phyloP scores from a whole-genome alignment of 495 filamentous ascomycete species.

The Penicillium coffeae region DNA sequence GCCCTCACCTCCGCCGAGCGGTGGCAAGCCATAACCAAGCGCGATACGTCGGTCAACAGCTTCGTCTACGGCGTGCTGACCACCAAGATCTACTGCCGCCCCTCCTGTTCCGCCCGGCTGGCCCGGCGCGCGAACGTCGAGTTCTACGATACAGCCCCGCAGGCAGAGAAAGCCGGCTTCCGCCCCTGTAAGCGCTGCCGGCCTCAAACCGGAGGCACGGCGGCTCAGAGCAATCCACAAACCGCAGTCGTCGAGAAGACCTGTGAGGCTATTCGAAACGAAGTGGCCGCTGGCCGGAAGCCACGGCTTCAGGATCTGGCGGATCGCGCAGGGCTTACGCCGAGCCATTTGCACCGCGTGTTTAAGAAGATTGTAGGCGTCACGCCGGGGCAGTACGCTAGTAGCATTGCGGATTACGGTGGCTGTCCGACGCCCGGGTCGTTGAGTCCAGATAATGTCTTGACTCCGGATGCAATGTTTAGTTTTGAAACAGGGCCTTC shows the following conservation, averaged over 20 bases:
- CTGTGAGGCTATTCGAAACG: constrained; percentile 31
- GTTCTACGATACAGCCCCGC: constrained; percentile 53
- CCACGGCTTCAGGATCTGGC: constrained; percentile 51
- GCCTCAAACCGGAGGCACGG: constrained; percentile 40
- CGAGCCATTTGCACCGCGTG: constrained; percentile 61
- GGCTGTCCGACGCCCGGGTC: constrained; percentile 3
- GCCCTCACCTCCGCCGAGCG: constrained; percentile 36
- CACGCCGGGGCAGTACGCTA: constrained; percentile 56
- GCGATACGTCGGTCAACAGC: constrained; percentile 43
- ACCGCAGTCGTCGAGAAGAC: constrained; percentile 42
- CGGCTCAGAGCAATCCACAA: constrained; percentile 37
- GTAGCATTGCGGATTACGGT: constrained; percentile 8
- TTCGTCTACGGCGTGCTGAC: constrained; percentile 63
- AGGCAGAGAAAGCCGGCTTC: constrained; percentile 55
- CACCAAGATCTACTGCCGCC: constrained; percentile 62
- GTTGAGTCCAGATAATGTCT: constrained; percentile 3
- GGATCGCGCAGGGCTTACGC: constrained; percentile 48
- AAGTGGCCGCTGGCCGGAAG: constrained; percentile 26
- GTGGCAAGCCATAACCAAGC: constrained; percentile 54
- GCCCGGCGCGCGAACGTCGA: constrained; percentile 58
- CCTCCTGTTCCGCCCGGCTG: constrained; percentile 56
- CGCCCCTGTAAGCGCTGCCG: constrained; percentile 63
- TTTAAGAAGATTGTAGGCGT: constrained; percentile 57
- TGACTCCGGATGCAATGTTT: constrained; percentile 9
- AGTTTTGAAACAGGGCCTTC: constrained; percentile 9